These are phyloP conservation scores for Leccinum longicurvipes DNA, from an alignment of 768 basidiomycete genomes.

Conservation along the genomic window DNA sequence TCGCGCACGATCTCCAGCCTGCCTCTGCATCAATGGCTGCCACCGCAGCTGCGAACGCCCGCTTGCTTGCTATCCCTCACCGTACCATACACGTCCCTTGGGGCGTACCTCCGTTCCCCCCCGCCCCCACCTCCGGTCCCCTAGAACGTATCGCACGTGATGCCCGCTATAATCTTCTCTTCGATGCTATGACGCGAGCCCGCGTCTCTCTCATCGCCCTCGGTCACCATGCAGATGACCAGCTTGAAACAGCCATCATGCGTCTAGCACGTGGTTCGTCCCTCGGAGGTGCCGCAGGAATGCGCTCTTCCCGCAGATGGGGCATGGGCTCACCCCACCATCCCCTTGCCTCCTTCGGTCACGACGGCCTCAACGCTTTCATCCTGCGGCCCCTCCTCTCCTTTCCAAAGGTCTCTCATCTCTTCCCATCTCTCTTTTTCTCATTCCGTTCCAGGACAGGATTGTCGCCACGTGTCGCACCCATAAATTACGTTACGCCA, in stretches of 20 bases:
- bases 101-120: constrained; percentile 51
- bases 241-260: constrained; percentile 78
- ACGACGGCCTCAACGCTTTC: constrained; percentile 63
- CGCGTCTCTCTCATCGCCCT: constrained; percentile 49
- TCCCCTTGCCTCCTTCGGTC: constrained; percentile 42
- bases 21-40: constrained; percentile 55
- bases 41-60: constrained; percentile 43
- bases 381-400: constrained; percentile 67
- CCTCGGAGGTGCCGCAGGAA: constrained; percentile 63
- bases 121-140: constrained; percentile 38
- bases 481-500: constrained; percentile 56
- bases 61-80: constrained; percentile 43
- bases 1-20: constrained; percentile 69
- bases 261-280: constrained; percentile 59
- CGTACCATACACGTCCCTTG: constrained; percentile 51
- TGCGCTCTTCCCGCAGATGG: constrained; percentile 66
- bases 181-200: constrained; percentile 40
- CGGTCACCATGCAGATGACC: constrained; percentile 81
- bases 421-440: neutral
- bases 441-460: constrained; percentile 51
- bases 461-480: constrained; percentile 76
- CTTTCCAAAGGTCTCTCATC: constrained; percentile 57
- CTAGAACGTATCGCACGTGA: constrained; percentile 58
- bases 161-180: constrained; percentile 55
- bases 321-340: constrained; percentile 60